Evolutionary conservation across 495 filamentous ascomycete species (phyloP).

Genomic region (Penicillium salamii): DNA sequence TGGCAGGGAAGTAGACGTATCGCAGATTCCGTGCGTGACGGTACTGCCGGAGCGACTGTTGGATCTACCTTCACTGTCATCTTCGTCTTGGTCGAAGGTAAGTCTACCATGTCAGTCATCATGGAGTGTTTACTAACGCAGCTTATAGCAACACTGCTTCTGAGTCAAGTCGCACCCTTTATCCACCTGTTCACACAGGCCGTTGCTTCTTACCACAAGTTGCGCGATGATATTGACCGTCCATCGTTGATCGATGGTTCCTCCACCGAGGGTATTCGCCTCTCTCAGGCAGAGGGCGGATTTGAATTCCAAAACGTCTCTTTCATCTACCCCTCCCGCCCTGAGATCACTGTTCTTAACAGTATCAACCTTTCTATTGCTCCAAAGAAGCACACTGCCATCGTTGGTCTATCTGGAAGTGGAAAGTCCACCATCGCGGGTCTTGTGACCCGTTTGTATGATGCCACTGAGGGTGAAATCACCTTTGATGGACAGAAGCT

Average conservation of each 20-base stretch:
- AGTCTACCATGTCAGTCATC: slow-evolving; percentile 9
- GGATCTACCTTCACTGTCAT: slow-evolving; percentile 64
- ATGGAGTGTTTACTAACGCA: slow-evolving; percentile 8
- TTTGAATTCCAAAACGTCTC: slow-evolving; percentile 54
- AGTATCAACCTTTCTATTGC: slow-evolving; percentile 53
- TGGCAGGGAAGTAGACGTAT: slow-evolving; percentile 61
- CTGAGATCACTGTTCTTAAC: slow-evolving; percentile 52
- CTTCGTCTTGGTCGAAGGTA: slow-evolving; percentile 63
- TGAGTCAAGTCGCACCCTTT: slow-evolving; percentile 63
- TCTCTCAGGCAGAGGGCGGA: slow-evolving; percentile 35
- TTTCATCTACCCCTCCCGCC: slow-evolving; percentile 62
- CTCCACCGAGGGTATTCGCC: slow-evolving; percentile 30
- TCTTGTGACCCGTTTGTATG: slow-evolving; percentile 52
- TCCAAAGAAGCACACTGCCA: slow-evolving; percentile 57
- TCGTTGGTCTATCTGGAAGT: slow-evolving; percentile 67
- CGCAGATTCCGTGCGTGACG: slow-evolving; percentile 42
- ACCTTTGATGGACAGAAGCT: slow-evolving; percentile 53
- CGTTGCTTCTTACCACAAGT: slow-evolving; percentile 49
- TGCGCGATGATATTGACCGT: slow-evolving; percentile 52
- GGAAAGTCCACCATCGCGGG: slow-evolving; percentile 70
- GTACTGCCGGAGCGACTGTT: slow-evolving; percentile 36
- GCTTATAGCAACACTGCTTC: slow-evolving; percentile 52
- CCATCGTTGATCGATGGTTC: slow-evolving; percentile 48
- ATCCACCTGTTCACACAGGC: slow-evolving; percentile 58
- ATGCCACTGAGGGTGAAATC: slow-evolving; percentile 44